Conservation (phyloP, 768 basidiomycete genomes). For the Neoboletus subvelutipes region DNA sequence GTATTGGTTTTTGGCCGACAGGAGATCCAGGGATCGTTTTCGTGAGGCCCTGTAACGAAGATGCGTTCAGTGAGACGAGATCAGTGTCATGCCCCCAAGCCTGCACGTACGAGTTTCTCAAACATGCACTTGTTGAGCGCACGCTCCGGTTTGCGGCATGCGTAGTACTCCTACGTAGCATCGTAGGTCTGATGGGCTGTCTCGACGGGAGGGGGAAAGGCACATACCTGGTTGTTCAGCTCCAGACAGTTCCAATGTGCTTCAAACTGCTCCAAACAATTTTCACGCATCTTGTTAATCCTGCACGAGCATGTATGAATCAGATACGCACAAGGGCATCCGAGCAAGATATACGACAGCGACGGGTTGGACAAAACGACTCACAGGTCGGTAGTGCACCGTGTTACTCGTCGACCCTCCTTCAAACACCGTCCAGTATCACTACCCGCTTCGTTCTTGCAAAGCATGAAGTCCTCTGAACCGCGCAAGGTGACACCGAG, state of each 20-base stretch:
- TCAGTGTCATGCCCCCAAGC: neutral
- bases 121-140: conserved; percentile 92
- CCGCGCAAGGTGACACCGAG: conserved; percentile 18
- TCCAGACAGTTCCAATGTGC: conserved; percentile 95
- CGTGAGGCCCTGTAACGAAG: conserved; percentile 66
- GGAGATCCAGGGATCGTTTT: conserved; percentile 93
- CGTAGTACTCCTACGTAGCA: conserved; percentile 71
- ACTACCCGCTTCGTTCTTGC: conserved; percentile 82
- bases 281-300: conserved; percentile 90
- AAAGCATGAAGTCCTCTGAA: conserved; percentile 94
- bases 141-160: conserved; percentile 87
- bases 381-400: conserved; percentile 92
- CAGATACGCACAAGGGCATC: neutral
- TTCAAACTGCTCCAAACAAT: conserved; percentile 84
- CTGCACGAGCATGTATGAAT: conserved; percentile 39
- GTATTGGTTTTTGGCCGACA: conserved; percentile 76
- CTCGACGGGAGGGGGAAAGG: neutral
- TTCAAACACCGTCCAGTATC: conserved; percentile 92
- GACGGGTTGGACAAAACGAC: conserved; percentile 30
- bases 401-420: conserved; percentile 93
- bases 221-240: conserved; percentile 84
- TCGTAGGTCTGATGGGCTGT: neutral
- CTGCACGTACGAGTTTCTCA: conserved; percentile 87
- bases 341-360: neutral
- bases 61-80: neutral